Conservation (phyloP, 2,329 filamentous ascomycete species). For the Ambrosiella xylebori region DNA sequence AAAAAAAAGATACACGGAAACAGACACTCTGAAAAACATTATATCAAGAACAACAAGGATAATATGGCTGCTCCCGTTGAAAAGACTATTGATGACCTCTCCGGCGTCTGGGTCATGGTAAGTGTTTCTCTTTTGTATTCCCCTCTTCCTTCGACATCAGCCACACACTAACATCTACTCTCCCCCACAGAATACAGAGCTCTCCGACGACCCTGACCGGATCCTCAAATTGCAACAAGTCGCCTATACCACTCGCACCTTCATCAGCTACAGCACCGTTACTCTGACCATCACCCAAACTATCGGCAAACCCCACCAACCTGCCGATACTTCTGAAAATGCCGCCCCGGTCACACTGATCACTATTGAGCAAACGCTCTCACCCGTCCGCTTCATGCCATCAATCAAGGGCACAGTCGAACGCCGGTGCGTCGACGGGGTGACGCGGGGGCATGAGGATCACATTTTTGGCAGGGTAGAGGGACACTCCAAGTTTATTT, state of each 20-base stretch:
- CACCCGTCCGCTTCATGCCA: slow-evolving; percentile 26
- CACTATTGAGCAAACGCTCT: slow-evolving; percentile 54
- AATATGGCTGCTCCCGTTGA: slow-evolving; percentile 53
- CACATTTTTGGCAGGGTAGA: slow-evolving; percentile 60
- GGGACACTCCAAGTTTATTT: slow-evolving; percentile 39
- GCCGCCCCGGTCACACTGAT: slow-evolving; percentile 38
- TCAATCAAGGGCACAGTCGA: slow-evolving; percentile 49
- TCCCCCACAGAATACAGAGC: slow-evolving; percentile 46
- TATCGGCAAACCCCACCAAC: slow-evolving; percentile 22
- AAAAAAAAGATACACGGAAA: too few relatives aligned
- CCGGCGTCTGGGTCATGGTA: slow-evolving; percentile 54
- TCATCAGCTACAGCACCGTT: slow-evolving; percentile 50
- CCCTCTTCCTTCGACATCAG: neutral
- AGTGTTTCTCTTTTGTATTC: slow-evolving; percentile 16
- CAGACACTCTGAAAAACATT: neutral
- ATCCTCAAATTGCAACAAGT: slow-evolving; percentile 58
- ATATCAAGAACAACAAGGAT: neutral
- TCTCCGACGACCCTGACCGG: slow-evolving; percentile 52
- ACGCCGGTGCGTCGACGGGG: slow-evolving; percentile 35
- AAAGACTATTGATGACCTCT: slow-evolving; percentile 50
- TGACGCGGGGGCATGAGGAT: slow-evolving; percentile 49
- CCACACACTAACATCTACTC: slow-evolving; percentile 5
- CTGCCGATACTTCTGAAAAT: slow-evolving; percentile 20
- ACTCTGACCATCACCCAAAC: slow-evolving; percentile 45
- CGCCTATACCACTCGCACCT: slow-evolving; percentile 55